phyloP scores from a whole-genome alignment of 352 stramenopile species.

The Phytophthora capsici region DNA sequence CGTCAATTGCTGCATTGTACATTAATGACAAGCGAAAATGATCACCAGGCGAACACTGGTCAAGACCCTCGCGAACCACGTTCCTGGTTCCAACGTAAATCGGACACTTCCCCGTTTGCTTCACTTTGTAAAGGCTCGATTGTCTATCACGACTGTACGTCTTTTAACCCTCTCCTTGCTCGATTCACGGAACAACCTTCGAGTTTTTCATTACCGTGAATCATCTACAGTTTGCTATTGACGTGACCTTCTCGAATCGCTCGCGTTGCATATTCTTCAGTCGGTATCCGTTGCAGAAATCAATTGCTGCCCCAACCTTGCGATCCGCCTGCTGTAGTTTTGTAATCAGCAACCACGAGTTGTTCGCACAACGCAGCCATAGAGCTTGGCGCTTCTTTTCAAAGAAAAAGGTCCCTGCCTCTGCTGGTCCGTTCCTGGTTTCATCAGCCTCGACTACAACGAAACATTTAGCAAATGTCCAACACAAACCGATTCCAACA shows the following conservation, averaged over 20 bases:
- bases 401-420: conserved; percentile 68
- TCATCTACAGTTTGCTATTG: conserved; percentile 33
- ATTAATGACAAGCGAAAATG: too few species aligned
- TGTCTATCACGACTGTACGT: too few species aligned
- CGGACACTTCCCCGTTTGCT: too few species aligned
- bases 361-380: conserved; percentile 66
- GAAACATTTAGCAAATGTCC: background rate
- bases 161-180: too few species aligned
- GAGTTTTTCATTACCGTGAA: too few species aligned
- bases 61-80: too few species aligned
- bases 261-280: conserved; percentile 68
- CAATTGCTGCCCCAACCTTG: conserved; percentile 63
- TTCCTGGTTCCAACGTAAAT: too few species aligned
- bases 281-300: conserved; percentile 85
- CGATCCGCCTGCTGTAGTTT: conserved; percentile 73
- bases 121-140: too few species aligned
- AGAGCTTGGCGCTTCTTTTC: conserved; percentile 75
- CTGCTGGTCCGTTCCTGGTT: conserved; percentile 9
- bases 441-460: conserved; percentile 32
- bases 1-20: too few species aligned
- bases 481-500: background rate
- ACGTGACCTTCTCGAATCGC: conserved; percentile 43
- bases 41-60: too few species aligned
- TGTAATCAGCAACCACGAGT: conserved; percentile 72
- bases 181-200: too few species aligned